Evolutionary conservation across 2,329 filamentous ascomycete species (phyloP).

Genomic region (Chaetomium globosum): DNA sequence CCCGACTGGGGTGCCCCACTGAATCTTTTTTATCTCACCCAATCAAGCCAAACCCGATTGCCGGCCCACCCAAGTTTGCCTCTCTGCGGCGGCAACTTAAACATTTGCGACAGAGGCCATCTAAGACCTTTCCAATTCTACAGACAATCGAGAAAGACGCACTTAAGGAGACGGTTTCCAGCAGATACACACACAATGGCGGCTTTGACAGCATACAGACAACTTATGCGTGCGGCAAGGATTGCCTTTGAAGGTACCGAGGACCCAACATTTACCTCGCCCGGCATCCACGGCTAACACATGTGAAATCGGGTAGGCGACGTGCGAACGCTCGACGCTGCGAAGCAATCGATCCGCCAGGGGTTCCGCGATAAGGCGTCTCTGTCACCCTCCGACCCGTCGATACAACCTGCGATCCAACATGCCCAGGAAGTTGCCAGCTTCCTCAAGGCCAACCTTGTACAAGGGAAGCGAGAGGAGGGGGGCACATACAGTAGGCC

Average conservation of each 20-base stretch:
- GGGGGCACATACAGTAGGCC: conserved; percentile 36
- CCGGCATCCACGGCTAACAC: conserved; percentile 16
- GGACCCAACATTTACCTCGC: neutral
- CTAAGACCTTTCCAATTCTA: neutral
- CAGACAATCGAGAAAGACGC: neutral
- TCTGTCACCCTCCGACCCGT: conserved; percentile 60
- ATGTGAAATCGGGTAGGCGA: conserved; percentile 62
- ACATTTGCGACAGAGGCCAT: neutral
- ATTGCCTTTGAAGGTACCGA: conserved; percentile 78
- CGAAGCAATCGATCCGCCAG: conserved; percentile 70
- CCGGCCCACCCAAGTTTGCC: conserved; percentile 19
- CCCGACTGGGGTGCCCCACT: conserved; percentile 4
- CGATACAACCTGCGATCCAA: conserved; percentile 65
- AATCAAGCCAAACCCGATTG: conserved; percentile 9
- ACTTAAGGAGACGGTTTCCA: neutral
- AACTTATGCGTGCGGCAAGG: conserved; percentile 76
- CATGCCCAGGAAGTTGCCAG: conserved; percentile 82
- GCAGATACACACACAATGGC: conserved; percentile 54
- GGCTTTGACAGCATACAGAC: conserved; percentile 76
- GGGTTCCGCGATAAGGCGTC: conserved; percentile 71
- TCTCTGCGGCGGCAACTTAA: conserved; percentile 13
- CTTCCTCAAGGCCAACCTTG: conserved; percentile 80
- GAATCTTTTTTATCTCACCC: conserved; percentile 10
- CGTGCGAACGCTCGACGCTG: conserved; percentile 65
- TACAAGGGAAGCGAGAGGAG: conserved; percentile 67